Evolutionary conservation across 169 alveolate genomes (phyloP), one percentile per base, ranked within the genome.

Genomic region (Plasmodium gonderi): DNA sequence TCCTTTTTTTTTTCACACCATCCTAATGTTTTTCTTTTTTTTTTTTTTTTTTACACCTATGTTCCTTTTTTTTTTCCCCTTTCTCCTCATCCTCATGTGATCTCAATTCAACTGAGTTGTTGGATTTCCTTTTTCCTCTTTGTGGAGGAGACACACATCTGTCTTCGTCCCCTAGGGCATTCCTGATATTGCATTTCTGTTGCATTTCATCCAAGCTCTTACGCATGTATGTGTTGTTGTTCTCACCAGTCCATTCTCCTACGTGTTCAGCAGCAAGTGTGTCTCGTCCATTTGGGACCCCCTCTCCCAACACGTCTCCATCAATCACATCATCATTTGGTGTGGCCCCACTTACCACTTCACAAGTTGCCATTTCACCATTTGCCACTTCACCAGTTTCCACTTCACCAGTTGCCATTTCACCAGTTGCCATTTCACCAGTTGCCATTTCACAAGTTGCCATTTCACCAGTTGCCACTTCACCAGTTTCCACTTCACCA

Each of bases 61-160:
- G 23, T 45, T 33, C 44, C 54, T 74, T 74, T 40, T 49, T 72
- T 68, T 51, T 82, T 68, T 69, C 38, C 31, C 76, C 20, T 14
- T 45, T 67, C 60, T 33, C 79, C 9, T 80, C 79, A 29, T 65
- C 51, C 76, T 26, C 20, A 12, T 51, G 20, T 72, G 26, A 12
- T 9, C 76, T 36, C 14, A 45, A 20, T 36, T 77, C 74, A 1
- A 14, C 72, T 0, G 45, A 31, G 68, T 64, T 45, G 49, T 31
- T 42, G 14, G 54, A 14, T 45, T 45, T 82, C 42, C 74, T 82
- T 45, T 82, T 69, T 6, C 81, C 91, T n/a, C 49, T 82, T 20
- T 68, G 69, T 38, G 64, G 17, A 33, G 38, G 8, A 44, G 72
- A 23, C 33, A 4, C 20, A 44, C 44, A 11, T 1, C 65, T 80